phyloP scores from a whole-genome alignment of 2,329 filamentous ascomycete genomes.

The Tolypocladium ophioglossoides region DNA sequence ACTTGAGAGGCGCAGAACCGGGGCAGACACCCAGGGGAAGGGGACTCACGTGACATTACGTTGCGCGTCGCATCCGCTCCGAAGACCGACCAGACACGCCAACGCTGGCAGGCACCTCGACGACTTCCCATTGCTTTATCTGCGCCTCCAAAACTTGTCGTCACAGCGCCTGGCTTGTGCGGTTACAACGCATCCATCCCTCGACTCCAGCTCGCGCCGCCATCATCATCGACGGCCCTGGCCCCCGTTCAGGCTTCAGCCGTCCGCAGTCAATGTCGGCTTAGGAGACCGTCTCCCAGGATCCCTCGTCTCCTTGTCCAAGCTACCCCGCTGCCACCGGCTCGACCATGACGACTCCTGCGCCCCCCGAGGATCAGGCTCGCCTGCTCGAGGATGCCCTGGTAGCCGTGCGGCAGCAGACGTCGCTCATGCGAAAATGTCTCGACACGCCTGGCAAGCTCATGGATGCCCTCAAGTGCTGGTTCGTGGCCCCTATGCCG shows the following conservation, averaged over 20 bases:
- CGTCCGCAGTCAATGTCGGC: conserved; percentile 12
- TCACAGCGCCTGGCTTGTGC: background rate
- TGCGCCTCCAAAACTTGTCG: background rate
- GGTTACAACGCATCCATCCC: background rate
- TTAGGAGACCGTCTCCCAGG: conserved; percentile 9
- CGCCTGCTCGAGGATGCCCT: conserved; percentile 95
- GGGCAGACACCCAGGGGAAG: background rate
- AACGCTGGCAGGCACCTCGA: background rate
- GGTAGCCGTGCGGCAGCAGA: conserved; percentile 93
- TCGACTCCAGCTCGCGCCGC: background rate
- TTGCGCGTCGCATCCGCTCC: conserved; percentile 4
- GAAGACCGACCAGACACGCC: background rate
- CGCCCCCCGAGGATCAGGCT: conserved; percentile 68
- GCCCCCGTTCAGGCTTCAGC: background rate
- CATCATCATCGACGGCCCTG: background rate
- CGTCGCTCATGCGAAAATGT: conserved; percentile 92
- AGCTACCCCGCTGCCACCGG: conserved; percentile 21
- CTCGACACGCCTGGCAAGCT: conserved; percentile 95
- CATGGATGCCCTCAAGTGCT: conserved; percentile 99
- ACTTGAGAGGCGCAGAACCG: background rate
- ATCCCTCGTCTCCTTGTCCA: conserved; percentile 8
- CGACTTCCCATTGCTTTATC: background rate
- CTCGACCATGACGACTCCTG: conserved; percentile 38
- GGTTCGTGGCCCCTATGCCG: conserved; percentile 46
- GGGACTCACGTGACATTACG: conserved; percentile 8